Base-by-base conservation (phyloP, 192 early-diverging fungal species). In the Umbelopsis ramanniana region DNA sequence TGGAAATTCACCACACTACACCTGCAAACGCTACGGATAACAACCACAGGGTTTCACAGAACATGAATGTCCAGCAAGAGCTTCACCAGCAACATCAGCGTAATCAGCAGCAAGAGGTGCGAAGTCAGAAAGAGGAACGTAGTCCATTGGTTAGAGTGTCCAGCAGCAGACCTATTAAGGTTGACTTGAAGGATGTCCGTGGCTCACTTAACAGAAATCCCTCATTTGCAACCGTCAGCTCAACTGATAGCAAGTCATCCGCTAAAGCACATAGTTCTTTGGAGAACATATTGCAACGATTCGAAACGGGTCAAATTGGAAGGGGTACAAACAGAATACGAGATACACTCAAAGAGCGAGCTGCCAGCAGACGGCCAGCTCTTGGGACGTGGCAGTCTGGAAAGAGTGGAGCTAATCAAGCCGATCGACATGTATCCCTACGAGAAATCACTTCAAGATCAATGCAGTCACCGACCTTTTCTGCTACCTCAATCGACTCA, bases 281-380 rank as follows among this genome's bases (percentile, higher is more conserved):
- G 57, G 57, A 63, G 15, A 63, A 63, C 4, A 63, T 63, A 17
- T 26, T 63, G 11, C 29, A 63, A 37, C 57, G 57, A 4, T 63
- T 63, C 33, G 17, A 63, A 19, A 63, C 26, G 0, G 57, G 57
- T 5, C 29, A 63, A 37, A 63, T 63, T 37, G 57, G 57, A 37
- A 2, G 29, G 2, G 57, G 57, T 19, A 37, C 57, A 5, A 29
- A 63, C 17, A 9, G 57, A 29, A 12, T 63, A 0, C 26, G 33
- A 3, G 17, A 33, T 26, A 19, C 14, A 37, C 33, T 35, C 26
- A 38, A 19, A 6, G 57, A 63, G 0, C 12, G 57, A 37, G 26
- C 22, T 12, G 12, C 57, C 24, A 63, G 33, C 10, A 11, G 57
- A 19, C 57, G 26, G 14, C 8, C 29, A 37, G 26, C 40, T 43